Base-by-base conservation (phyloP, 2,329 filamentous ascomycete genomes). In the Alternaria atra region DNA sequence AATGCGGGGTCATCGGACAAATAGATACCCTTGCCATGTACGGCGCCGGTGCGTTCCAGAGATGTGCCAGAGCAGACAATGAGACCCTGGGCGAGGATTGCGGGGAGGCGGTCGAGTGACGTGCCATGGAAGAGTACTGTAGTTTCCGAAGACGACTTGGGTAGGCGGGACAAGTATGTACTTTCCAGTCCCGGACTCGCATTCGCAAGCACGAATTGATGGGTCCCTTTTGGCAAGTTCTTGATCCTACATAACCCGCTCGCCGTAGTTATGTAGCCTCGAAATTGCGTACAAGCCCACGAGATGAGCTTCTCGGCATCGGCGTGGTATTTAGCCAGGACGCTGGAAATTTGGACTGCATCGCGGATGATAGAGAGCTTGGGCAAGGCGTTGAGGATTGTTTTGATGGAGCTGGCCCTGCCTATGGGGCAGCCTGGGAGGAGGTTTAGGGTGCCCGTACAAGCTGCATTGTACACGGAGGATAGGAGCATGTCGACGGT, bases 71-170 rank as follows among this genome's bases (percentile, higher is more conserved):
- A 72, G 42, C 64, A 67, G 10, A 73, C 52, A 5, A 56, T 52
- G 0, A 78, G 64, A 5, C 76, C 76, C 44, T 76, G 69, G 0
- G 64, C 55, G 4, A 78, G 67, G 47, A 78, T 78, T 13, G 64
- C 60, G 6, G 73, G 72, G 25, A 78, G 71, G 13, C 75, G 71
- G 51, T 76, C 72, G 12, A 76, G 61, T 3, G 70, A 67, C 2
- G 75, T 77, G 39, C 75, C 76, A 54, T 77, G 76, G 50, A 77
- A 78, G 6, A 77, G 62, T 1, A 77, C 67, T 4, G 53, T 69
- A 1, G 71, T 71, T 9, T 60, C 52, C 6, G 67, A 34, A 12
- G 58, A 61, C 30, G 44, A 6, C 1, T 43, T 52, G 3, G 64
- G 54, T 0, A 72, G 23, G 13, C 56, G 70, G 5, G 60, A 32